These are phyloP conservation scores for Didymella pinodella DNA, from an alignment of 2,329 filamentous ascomycete species.

Conservation along the genomic window DNA sequence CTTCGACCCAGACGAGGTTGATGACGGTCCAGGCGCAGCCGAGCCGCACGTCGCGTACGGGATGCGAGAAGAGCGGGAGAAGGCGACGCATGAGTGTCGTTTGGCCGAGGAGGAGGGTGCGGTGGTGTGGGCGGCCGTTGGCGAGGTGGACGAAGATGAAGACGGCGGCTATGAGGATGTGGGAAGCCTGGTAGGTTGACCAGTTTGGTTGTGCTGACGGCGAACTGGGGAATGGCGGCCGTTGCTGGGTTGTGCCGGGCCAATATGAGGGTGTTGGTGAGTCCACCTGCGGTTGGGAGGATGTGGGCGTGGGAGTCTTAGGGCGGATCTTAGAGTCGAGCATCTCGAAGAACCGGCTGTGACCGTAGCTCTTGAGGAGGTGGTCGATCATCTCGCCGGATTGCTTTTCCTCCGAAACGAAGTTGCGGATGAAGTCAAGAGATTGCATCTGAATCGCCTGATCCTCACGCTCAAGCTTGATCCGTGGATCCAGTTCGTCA, in stretches of 20 bases:
- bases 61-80: constrained; percentile 75
- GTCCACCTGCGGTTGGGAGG: constrained; percentile 17
- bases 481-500: constrained; percentile 71
- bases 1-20: constrained; percentile 86
- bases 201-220: constrained; percentile 55
- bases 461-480: constrained; percentile 77
- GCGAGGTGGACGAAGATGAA: constrained; percentile 89
- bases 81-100: constrained; percentile 77
- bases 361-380: constrained; percentile 77
- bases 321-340: constrained; percentile 78
- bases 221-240: constrained; percentile 24
- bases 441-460: constrained; percentile 89
- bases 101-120: constrained; percentile 72
- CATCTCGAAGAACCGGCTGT: constrained; percentile 81
- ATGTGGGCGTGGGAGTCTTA: constrained; percentile 27
- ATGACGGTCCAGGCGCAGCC: constrained; percentile 84
- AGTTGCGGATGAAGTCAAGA: constrained; percentile 86
- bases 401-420: constrained; percentile 72
- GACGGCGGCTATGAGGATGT: constrained; percentile 79
- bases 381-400: constrained; percentile 80
- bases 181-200: constrained; percentile 50
- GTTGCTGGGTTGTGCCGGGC: constrained; percentile 69
- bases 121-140: constrained; percentile 79
- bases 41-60: constrained; percentile 75
- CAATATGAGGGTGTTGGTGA: constrained; percentile 38